phyloP scores from a whole-genome alignment of 352 stramenopile species.

The Thraustochytrium sp. region DNA sequence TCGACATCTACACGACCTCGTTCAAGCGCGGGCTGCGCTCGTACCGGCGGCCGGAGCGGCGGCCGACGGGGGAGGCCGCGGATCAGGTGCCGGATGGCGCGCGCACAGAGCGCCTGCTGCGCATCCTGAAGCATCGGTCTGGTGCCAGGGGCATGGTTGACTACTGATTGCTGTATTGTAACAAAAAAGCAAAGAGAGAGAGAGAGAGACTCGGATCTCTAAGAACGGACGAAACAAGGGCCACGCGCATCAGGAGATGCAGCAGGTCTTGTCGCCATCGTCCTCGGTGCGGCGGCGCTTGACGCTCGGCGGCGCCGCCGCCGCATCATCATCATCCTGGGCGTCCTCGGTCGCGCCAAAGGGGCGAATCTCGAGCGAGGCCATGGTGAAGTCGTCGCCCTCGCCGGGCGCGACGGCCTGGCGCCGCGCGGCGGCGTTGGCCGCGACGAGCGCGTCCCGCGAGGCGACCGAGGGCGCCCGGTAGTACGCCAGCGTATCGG shows the following conservation, averaged over 20 bases:
- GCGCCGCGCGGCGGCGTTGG: neutral
- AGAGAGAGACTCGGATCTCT: neutral
- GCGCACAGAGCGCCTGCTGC: neutral
- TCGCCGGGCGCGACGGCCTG: neutral
- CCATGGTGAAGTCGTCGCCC: neutral
- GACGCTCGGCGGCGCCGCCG: neutral
- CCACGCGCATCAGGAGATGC: neutral
- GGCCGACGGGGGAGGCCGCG: neutral
- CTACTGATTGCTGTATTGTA: neutral
- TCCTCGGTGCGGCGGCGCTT: neutral
- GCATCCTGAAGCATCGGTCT: neutral
- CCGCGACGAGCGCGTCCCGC: neutral
- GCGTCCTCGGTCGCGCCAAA: neutral
- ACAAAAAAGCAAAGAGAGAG: neutral
- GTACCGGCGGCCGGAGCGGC: neutral
- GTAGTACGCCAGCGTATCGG: neutral
- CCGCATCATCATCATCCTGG: neutral
- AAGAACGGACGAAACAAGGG: too few relatives aligned
- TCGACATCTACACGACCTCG: slow-evolving; percentile 18
- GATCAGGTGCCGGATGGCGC: neutral
- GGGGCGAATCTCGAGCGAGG: neutral
- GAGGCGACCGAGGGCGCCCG: neutral
- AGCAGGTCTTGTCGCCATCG: neutral
- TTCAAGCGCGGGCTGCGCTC: slow-evolving; percentile 6
- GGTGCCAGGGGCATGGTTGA: too few relatives aligned